A percentile compares a stretch with the other conserved stretches of the same genome.
Evolutionary conservation across 2,329 filamentous ascomycete species (phyloP).

Genomic region (Daldinia sp.): DNA sequence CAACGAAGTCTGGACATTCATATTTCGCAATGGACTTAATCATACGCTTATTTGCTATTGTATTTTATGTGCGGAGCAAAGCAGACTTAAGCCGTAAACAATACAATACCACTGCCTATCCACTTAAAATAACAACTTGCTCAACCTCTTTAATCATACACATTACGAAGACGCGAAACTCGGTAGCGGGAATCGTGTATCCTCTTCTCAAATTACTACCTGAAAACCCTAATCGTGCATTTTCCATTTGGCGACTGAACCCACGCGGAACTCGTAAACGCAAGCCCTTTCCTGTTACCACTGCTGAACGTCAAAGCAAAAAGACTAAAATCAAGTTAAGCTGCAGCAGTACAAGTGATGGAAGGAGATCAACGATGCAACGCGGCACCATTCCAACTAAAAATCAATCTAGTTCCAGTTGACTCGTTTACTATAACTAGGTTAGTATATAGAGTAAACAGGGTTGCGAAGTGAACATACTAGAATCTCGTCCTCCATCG

Average conservation of each 20-base stretch:
- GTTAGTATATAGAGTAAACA: conserved; percentile 18
- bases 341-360: conserved; percentile 14
- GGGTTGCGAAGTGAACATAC: conserved; percentile 35
- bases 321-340: conserved; percentile 12
- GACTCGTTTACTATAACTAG: conserved; percentile 31
- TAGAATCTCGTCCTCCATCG: conserved; percentile 75
- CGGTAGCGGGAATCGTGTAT: conserved; percentile 10
- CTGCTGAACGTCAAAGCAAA: conserved; percentile 16
- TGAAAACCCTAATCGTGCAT: conserved; percentile 30
- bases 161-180: conserved; percentile 10
- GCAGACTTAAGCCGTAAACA: not conserved
- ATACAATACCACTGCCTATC: not conserved
- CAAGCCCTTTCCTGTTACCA: conserved; percentile 17
- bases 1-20: no score
- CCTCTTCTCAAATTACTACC: conserved; percentile 29
- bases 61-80: not conserved
- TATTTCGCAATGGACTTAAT: not conserved
- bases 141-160: not conserved
- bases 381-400: conserved; percentile 2
- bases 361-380: conserved; percentile 18
- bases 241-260: conserved; percentile 20
- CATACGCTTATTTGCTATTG: not conserved
- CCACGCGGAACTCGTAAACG: conserved; percentile 18
- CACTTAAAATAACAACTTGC: not conserved
- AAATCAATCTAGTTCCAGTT: conserved; percentile 1